A percentile compares a stretch with the other conserved stretches of the same genome.
Evolutionary conservation across 805 yeast species (phyloP).

Genomic region (Pichia paraexigua): DNA sequence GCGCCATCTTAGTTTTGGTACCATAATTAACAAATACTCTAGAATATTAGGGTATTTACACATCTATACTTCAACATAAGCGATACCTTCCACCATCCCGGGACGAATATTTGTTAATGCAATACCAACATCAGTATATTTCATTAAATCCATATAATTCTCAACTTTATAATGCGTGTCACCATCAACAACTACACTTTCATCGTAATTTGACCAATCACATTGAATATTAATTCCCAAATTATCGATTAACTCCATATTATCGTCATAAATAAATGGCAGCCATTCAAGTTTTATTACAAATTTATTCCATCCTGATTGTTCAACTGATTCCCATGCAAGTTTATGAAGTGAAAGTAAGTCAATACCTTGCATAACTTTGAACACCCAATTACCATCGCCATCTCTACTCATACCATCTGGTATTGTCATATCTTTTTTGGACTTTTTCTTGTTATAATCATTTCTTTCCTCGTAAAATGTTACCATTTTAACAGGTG

Average conservation of each 20-base stretch:
- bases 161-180: slow-evolving; percentile 39
- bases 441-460: not conserved
- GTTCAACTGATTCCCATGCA: slow-evolving; percentile 35
- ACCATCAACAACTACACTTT: slow-evolving; percentile 33
- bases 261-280: slow-evolving; percentile 46
- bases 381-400: slow-evolving; percentile 34
- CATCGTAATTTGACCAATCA: slow-evolving; percentile 71
- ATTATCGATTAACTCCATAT: slow-evolving; percentile 22
- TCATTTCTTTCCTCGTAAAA: slow-evolving; percentile 31
- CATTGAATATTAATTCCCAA: slow-evolving; percentile 59
- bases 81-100: slow-evolving; percentile 55
- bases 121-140: slow-evolving; percentile 57
- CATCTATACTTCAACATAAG: slow-evolving; percentile 10
- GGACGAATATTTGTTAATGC: slow-evolving; percentile 57
- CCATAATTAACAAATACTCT: not conserved
- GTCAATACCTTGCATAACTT: slow-evolving; percentile 55
- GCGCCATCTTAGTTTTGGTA: not conserved
- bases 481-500: slow-evolving; percentile 61
- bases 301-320: slow-evolving; percentile 24
- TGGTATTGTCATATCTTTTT: slow-evolving; percentile 24
- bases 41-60: not conserved
- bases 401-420: slow-evolving; percentile 38
- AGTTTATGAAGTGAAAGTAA: slow-evolving; percentile 57
- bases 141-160: slow-evolving; percentile 61
- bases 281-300: slow-evolving; percentile 71